Percentiles rank a stretch among this genome's conserved stretches.
phyloP scores from a whole-genome alignment of 2,329 filamentous ascomycete genomes.

The Coniochaeta sp. region DNA sequence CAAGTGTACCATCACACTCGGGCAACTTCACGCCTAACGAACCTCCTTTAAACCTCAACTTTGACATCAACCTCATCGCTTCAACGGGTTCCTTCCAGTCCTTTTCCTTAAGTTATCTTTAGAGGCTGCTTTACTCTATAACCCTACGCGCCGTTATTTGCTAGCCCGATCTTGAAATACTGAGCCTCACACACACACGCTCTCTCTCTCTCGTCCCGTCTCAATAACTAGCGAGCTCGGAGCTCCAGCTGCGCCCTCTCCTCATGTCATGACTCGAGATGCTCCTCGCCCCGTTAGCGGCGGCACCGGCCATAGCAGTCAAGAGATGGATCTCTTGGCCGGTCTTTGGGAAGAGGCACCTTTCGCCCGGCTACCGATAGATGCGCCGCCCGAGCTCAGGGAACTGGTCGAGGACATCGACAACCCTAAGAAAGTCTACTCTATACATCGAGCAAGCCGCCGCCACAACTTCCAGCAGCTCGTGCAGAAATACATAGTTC shows the following conservation, averaged over 20 bases:
- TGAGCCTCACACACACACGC: neutral
- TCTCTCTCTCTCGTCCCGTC: neutral
- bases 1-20: neutral
- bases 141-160: neutral
- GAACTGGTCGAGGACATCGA: slow-evolving; percentile 50
- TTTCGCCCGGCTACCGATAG: slow-evolving; percentile 50
- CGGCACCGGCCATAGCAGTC: slow-evolving; percentile 16
- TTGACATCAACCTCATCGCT: neutral
- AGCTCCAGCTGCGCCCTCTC: neutral
- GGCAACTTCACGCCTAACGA: neutral
- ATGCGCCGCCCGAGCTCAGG: slow-evolving; percentile 51
- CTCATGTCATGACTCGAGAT: slow-evolving; percentile 44
- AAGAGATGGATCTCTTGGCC: slow-evolving; percentile 42
- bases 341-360: slow-evolving; percentile 55
- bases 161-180: neutral
- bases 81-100: too few relatives aligned
- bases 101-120: neutral
- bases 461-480: slow-evolving; percentile 59
- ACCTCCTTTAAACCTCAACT: neutral
- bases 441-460: slow-evolving; percentile 51
- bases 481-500: slow-evolving; percentile 68
- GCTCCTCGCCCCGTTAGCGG: slow-evolving; percentile 23
- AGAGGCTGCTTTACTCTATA: neutral
- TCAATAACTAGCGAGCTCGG: neutral
- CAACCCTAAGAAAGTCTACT: slow-evolving; percentile 53